Evolutionary conservation across 805 yeast genomes (phyloP), one percentile per base, ranked within the genome.

Genomic region (Pichia ethanolica): DNA sequence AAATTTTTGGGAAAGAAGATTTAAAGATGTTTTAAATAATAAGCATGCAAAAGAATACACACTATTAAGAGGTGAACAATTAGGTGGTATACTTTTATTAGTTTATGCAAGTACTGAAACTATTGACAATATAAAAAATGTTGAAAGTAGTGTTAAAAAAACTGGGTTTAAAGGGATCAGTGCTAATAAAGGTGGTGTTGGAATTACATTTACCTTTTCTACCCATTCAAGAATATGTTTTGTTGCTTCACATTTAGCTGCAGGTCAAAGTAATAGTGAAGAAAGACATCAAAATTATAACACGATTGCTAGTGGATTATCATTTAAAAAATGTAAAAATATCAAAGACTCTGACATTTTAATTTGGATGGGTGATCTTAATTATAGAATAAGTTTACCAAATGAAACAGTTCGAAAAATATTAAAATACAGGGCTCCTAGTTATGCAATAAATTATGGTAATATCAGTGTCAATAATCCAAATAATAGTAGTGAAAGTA

Each of bases 151-250:
- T 35, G 77, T 82, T 37, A 90, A 88, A 57, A 91, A 91, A 59
- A 90, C 98, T 0, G 99, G 99, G 0, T 74, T 91, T 45, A 95
- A 96, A 34, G 99, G 99, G 6, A 82, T 89, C 67, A 82, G 95
- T 49, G 81, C 81, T 10, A 69, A 69, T 45, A 79, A 79, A 58
- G 83, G 83, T 20, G 82, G 77, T 3, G 79, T 81, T 59, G 81
- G 79, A 0, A 77, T 79, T 5, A 66, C 79, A 43, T 76, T 78
- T 55, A 71, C 73, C 36, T 79, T 63, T 59, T 77, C 80, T 7
- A 66, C 70, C n/a, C 68, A 78, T 2, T 61, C 91, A 3, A 79
- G 78, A 32, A 67, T 93, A 46, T 88, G 97, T 59, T 79, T 91
- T 55, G 80, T 91, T 11, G 82, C 83, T 4, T 82, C 95, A 4